Evolutionary conservation across 192 early-diverging fungal genomes (phyloP), one percentile per base, ranked within the genome.

Genomic region (Physocladia obscura): DNA sequence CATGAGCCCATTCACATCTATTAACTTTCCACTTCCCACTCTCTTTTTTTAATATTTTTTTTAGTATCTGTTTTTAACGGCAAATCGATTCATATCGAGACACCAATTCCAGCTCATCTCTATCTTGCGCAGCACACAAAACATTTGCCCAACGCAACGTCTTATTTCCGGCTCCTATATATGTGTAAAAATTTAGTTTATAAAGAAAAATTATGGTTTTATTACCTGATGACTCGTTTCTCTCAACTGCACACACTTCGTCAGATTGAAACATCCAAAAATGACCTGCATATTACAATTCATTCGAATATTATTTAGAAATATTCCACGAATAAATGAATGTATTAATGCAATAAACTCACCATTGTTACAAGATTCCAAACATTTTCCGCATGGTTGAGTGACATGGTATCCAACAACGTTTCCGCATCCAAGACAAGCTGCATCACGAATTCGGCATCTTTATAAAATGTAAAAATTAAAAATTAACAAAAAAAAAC

Each of bases 331-430:
- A 22, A 54, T 15, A 60, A 60, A 36, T 60, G 15, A 36, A 60
- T 35, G 24, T 36, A 27, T 17, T 35, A n/a, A n/a, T n/a, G n/a
- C n/a, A n/a, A n/a, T n/a, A 15, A 19, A 60, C 27, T 17, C n/a
- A 76, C 84, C 83, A 70, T 86, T 86, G 74, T 86, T 86, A 74
- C 81, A 84, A 5, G 84, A 77, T 24, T 86, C 82, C 31, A 86
- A 65, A 61, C 84, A 86, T 40, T 61, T 74, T 26, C 67, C 76
- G 70, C 84, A 86, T 21, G 84, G 84, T 30, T 82, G 74, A 19
- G 84, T 86, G 1, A 86, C 83, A 67, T 86, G 82, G 67, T 86
- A 86, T 17, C 80, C 82, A 11, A 86, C 83, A 31, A 82, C 83
- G 52, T 85, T 86, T 44, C 84, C 84, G 59, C 84, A 85, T 5